phyloP scores from a whole-genome alignment of 305 asterid genomes.

The Fraxinus angustifolia region DNA sequence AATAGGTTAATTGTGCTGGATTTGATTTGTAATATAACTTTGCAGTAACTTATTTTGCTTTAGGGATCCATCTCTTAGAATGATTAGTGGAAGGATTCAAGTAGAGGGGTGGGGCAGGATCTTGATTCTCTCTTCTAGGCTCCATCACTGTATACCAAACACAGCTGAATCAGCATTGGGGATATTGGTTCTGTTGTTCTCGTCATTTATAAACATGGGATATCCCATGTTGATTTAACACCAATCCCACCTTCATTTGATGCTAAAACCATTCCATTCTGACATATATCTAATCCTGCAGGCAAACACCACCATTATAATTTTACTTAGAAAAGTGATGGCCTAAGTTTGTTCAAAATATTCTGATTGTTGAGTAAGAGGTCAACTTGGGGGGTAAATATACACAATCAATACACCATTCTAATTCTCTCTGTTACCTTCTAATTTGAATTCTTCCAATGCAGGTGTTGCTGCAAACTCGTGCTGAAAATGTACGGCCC shows the following conservation, averaged over 20 bases:
- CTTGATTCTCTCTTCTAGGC: neutral
- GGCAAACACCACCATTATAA: neutral
- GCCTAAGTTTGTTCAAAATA: neutral
- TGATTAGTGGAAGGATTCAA: neutral
- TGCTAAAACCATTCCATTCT: neutral
- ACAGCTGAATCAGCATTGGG: neutral
- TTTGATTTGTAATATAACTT: neutral
- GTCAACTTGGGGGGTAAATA: neutral
- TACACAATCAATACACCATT: neutral
- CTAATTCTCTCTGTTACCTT: neutral
- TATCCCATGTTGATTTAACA: neutral
- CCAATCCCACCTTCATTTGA: neutral
- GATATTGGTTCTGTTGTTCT: neutral
- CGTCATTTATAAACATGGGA: neutral
- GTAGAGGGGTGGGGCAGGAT: neutral
- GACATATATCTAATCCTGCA: neutral
- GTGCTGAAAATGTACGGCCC: constrained; percentile 68
- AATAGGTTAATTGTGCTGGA: neutral
- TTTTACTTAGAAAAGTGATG: neutral
- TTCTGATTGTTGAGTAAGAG: neutral
- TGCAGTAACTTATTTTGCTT: neutral
- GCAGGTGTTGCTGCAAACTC: constrained; percentile 92
- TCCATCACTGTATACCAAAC: neutral
- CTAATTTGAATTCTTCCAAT: neutral
- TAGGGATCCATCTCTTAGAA: neutral